Evolutionary conservation across 2,329 filamentous ascomycete genomes (phyloP).

Genomic region (Ambrosiella xylebori): DNA sequence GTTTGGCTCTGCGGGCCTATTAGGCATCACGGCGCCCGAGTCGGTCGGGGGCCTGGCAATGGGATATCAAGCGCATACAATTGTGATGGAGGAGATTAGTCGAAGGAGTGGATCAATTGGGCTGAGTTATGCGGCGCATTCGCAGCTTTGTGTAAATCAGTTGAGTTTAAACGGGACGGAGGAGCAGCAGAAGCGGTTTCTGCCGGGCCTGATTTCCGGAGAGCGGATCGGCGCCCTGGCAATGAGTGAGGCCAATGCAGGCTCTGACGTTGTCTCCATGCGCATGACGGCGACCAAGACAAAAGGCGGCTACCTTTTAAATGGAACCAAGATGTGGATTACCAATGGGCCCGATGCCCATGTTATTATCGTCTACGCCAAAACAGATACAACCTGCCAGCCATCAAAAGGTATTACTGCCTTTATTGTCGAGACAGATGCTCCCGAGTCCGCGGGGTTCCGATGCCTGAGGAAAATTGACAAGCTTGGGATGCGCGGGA

Average conservation of each 20-base stretch:
- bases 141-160: conserved; percentile 92
- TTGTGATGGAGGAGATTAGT: conserved; percentile 89
- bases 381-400: conserved; percentile 42
- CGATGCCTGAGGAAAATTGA: conserved; percentile 79
- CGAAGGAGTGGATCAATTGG: conserved; percentile 71
- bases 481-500: conserved; percentile 96
- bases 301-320: conserved; percentile 70
- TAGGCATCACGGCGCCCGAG: conserved; percentile 87
- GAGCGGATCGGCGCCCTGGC: conserved; percentile 72
- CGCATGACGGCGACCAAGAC: conserved; percentile 65
- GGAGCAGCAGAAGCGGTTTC: conserved; percentile 63
- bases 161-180: conserved; percentile 70
- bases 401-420: conserved; percentile 90
- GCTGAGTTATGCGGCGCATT: conserved; percentile 88
- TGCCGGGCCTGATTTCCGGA: conserved; percentile 68
- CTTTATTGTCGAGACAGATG: conserved; percentile 59
- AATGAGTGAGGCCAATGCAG: conserved; percentile 85
- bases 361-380: conserved; percentile 87
- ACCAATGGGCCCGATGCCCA: conserved; percentile 96
- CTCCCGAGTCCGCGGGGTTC: conserved; percentile 49
- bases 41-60: conserved; percentile 76
- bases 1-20: conserved; percentile 74
- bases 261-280: conserved; percentile 92
- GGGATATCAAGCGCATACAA: conserved; percentile 92
- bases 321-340: conserved; percentile 98